Conservation (phyloP, 2,329 filamentous ascomycete species). For the Colletotrichum agaves region DNA sequence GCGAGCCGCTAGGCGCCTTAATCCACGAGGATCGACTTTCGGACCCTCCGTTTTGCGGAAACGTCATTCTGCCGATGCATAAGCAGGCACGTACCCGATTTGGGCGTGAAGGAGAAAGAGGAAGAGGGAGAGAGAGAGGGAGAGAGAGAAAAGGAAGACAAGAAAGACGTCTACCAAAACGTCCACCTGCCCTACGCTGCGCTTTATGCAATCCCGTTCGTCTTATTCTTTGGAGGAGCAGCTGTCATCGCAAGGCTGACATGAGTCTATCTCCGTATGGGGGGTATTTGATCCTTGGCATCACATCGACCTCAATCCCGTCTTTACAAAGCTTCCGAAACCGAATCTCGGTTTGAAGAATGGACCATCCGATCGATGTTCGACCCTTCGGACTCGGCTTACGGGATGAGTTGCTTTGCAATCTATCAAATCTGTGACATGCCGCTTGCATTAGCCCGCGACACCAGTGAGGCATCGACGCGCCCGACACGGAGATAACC, state of each 20-base stretch:
- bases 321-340: not conserved
- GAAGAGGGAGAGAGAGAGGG: not conserved
- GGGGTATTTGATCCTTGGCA: not conserved
- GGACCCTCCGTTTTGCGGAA: not conserved
- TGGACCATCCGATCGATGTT: not conserved
- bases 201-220: constrained; percentile 19
- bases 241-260: constrained; percentile 32
- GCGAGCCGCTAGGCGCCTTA: constrained; percentile 18
- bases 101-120: constrained; percentile 1
- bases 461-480: not conserved
- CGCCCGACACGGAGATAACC: constrained; percentile 32
- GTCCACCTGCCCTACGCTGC: not conserved
- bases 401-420: constrained; percentile 2
- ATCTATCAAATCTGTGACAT: not conserved
- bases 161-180: not conserved
- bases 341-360: not conserved
- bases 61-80: constrained; percentile 28
- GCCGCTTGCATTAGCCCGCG: constrained; percentile 9
- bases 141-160: not conserved
- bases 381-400: not conserved
- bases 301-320: not conserved
- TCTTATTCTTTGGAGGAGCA: constrained; percentile 10
- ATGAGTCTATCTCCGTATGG: constrained; percentile 3
- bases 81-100: constrained; percentile 14
- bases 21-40: not conserved